Evolutionary conservation across 371 early-diverging fungal species (phyloP), one percentile per base, ranked within the genome.

Genomic region (Rhizopus microsporus): DNA sequence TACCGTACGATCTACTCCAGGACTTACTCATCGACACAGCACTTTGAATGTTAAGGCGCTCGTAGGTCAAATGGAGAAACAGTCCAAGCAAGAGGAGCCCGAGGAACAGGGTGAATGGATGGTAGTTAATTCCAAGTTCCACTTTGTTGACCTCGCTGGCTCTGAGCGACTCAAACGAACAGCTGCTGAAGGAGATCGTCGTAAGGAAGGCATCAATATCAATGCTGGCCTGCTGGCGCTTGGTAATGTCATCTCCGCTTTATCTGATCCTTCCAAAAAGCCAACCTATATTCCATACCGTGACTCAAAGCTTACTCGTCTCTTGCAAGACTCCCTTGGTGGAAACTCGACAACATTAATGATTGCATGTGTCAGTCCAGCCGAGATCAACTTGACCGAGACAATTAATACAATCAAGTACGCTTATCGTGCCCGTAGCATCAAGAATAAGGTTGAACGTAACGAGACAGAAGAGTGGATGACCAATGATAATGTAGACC

Each of bases 121-220:
- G 43, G 57, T 69, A 2, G 58, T 88, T 37, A 74, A 81, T 7
- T 90, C 92, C 33, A 98, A 97, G 71, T 94, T 97, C 61, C 93
- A 96, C 65, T 99, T 99, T 84, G 99, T 99, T 23, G 99, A 99
- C 80, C 79, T 99, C 62, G 99, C 99, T 31, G 99, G 99, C 5
- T 93, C 93, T 13, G 99, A 99, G 72, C 83, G 99, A 47, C 70
- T 99, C 16, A 99, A 99, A 72, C 85, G 92, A 37, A 99, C 99
- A 3, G 83, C 91, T 34, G 96, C 98, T 3, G 88, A 88, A 43
- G 99, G 99, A 15, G 96, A 93, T 40, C 87, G 94, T 42, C 91
- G 91, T 33, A 94, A 93, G 74, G 99, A 99, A 75, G 96, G 97
- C 30, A 99, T 99, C 60, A 88, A 89, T 34, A 99, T 99, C 67